phyloP scores from a whole-genome alignment of 345 rosid genomes.

The Hibiscus trionum region DNA sequence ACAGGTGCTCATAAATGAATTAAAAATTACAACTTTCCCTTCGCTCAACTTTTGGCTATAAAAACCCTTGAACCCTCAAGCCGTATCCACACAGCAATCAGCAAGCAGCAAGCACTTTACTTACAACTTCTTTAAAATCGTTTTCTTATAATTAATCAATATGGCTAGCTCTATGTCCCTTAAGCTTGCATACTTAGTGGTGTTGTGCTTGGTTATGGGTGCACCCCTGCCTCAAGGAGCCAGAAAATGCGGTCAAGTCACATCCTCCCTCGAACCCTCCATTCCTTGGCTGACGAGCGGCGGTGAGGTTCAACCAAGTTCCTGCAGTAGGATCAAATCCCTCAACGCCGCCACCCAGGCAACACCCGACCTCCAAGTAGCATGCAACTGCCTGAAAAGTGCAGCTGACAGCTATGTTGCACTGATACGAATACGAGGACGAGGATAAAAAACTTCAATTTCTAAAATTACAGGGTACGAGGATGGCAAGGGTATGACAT shows the following conservation, averaged over 20 bases:
- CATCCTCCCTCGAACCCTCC: constrained; percentile 25
- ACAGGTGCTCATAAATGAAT: too few relatives aligned
- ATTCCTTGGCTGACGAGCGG: constrained; percentile 6
- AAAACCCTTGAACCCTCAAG: too few relatives aligned
- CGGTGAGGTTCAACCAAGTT: neutral
- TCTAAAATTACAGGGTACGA: too few relatives aligned
- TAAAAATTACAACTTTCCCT: too few relatives aligned
- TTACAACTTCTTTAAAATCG: neutral
- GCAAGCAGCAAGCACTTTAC: neutral
- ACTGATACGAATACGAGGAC: too few relatives aligned
- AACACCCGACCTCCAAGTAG: constrained; percentile 42
- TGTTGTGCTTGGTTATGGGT: neutral
- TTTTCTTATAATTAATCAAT: neutral
- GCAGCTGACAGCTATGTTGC: neutral
- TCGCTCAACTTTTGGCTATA: too few relatives aligned
- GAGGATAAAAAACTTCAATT: too few relatives aligned
- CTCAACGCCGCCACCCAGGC: constrained; percentile 31
- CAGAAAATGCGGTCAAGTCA: constrained; percentile 34
- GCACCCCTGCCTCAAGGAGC: constrained; percentile 24
- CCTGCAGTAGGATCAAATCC: constrained; percentile 36
- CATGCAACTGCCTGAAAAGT: constrained; percentile 37
- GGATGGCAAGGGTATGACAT: too few relatives aligned
- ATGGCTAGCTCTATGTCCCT: constrained; percentile 11
- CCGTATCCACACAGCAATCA: neutral
- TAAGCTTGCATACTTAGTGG: constrained; percentile 9